Conservation (phyloP, 2,329 filamentous ascomycete genomes). For the Fusarium tricinctum region DNA sequence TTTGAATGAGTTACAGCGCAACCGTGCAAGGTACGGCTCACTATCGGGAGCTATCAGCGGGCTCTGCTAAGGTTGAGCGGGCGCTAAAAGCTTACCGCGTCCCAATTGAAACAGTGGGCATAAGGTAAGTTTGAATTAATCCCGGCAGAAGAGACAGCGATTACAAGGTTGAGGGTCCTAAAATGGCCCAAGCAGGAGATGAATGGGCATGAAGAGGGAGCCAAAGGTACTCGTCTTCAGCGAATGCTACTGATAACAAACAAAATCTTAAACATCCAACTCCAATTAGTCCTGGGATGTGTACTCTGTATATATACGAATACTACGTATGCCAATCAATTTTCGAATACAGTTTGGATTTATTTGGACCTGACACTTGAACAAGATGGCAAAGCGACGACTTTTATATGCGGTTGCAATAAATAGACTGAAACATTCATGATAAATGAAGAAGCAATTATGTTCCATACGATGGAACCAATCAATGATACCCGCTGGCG, state of each 20-base stretch:
- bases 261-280: no score
- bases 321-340: neutral
- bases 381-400: neutral
- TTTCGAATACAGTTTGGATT: slow-evolving; percentile 13
- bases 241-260: no score
- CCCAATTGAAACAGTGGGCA: slow-evolving; percentile 29
- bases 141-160: slow-evolving; percentile 10
- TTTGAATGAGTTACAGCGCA: slow-evolving; percentile 4
- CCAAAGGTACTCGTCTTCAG: slow-evolving; percentile 7
- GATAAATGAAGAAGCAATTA: slow-evolving; percentile 1
- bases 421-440: neutral
- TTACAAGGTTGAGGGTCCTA: slow-evolving; percentile 27
- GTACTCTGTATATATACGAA: neutral
- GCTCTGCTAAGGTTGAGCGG: slow-evolving; percentile 3
- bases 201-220: slow-evolving; percentile 27
- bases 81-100: slow-evolving; percentile 34
- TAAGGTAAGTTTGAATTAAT: slow-evolving; percentile 21
- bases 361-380: neutral
- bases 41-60: slow-evolving; percentile 13
- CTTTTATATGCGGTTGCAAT: no score
- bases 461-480: slow-evolving; percentile 24
- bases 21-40: slow-evolving; percentile 14
- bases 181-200: slow-evolving; percentile 11
- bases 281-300: no score
- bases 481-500: slow-evolving; percentile 38